Evolutionary conservation across 2,329 filamentous ascomycete species (phyloP).

Genomic region (Huntiella bhutanensis): DNA sequence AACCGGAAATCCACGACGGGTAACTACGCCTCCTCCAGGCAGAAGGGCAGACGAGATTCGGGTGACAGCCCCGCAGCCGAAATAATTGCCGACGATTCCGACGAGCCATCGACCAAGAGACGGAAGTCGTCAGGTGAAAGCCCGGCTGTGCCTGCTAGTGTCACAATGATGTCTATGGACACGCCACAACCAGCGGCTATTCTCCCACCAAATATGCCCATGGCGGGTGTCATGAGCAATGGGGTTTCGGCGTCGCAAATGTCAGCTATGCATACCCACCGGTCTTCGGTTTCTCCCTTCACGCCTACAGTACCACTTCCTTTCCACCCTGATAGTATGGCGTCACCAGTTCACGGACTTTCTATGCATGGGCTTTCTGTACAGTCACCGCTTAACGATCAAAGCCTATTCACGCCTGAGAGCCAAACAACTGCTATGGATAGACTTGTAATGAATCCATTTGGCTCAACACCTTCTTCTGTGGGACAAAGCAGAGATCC

Average conservation of each 20-base stretch:
- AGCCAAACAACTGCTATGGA: conserved; percentile 26
- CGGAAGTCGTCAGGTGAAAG: conserved; percentile 49
- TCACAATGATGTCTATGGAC: conserved; percentile 71
- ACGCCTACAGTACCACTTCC: conserved; percentile 28
- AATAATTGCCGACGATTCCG: conserved; percentile 2
- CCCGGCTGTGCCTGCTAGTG: conserved; percentile 49
- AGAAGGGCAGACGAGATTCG: conserved; percentile 3
- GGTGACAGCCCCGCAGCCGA: conserved; percentile 8
- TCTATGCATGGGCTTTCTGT: conserved; percentile 10
- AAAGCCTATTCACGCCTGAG: conserved; percentile 20
- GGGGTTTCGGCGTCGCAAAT: conserved; percentile 20
- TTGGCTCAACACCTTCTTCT: conserved; percentile 56
- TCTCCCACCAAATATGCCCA: neutral
- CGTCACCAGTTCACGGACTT: conserved; percentile 10
- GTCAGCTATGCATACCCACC: conserved; percentile 16
- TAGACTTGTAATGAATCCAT: conserved; percentile 39
- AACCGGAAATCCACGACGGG: conserved; percentile 8
- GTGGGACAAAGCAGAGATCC: conserved; percentile 59
- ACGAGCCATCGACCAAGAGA: conserved; percentile 50
- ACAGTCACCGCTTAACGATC: conserved; percentile 21
- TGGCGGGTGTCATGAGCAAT: neutral
- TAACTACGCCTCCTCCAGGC: neutral
- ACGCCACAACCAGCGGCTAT: conserved; percentile 21
- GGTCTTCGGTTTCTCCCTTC: conserved; percentile 31
- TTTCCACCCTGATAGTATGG: conserved; percentile 27